Evolutionary conservation across 2,329 filamentous ascomycete genomes (phyloP).

Genomic region (Bipolaris bicolor): DNA sequence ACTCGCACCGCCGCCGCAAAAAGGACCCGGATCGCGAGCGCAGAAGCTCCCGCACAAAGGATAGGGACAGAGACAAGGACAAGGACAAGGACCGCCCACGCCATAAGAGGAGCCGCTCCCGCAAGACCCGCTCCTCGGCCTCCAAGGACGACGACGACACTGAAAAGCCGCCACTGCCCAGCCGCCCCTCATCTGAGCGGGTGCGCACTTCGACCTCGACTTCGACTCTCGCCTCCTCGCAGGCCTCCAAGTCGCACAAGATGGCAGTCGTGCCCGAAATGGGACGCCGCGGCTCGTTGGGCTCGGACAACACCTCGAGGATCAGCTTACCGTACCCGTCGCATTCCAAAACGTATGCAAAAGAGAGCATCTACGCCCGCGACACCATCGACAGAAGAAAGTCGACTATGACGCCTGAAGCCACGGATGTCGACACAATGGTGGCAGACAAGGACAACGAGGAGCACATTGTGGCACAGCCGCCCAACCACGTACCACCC

Average conservation of each 20-base stretch:
- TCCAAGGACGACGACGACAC: conserved; percentile 33
- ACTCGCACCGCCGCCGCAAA: conserved; percentile 47
- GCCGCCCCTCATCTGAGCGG: conserved; percentile 36
- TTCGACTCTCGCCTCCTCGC: conserved; percentile 24
- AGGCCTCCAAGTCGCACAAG: conserved; percentile 37
- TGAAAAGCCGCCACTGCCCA: conserved; percentile 24
- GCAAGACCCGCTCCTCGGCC: conserved; percentile 41
- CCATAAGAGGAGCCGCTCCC: conserved; percentile 35
- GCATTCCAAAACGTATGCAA: conserved; percentile 91
- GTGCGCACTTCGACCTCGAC: conserved; percentile 35
- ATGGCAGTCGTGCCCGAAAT: conserved; percentile 56
- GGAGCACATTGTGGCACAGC: conserved; percentile 13
- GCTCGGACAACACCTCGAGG: conserved; percentile 46
- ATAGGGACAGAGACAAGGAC: conserved; percentile 21
- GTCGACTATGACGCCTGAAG: conserved; percentile 48
- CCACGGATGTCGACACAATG: conserved; percentile 50
- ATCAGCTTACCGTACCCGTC: conserved; percentile 72
- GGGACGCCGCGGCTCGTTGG: conserved; percentile 49
- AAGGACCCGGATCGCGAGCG: conserved; percentile 42
- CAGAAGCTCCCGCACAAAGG: conserved; percentile 4
- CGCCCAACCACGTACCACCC: conserved; percentile 27
- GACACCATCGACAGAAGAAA: conserved; percentile 46
- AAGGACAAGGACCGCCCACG: conserved; percentile 32
- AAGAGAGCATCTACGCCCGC: conserved; percentile 74
- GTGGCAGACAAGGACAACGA: conserved; percentile 31